Evolutionary conservation across 2,329 filamentous ascomycete species (phyloP).

Genomic region (Aspergillus brunneoviolaceus): DNA sequence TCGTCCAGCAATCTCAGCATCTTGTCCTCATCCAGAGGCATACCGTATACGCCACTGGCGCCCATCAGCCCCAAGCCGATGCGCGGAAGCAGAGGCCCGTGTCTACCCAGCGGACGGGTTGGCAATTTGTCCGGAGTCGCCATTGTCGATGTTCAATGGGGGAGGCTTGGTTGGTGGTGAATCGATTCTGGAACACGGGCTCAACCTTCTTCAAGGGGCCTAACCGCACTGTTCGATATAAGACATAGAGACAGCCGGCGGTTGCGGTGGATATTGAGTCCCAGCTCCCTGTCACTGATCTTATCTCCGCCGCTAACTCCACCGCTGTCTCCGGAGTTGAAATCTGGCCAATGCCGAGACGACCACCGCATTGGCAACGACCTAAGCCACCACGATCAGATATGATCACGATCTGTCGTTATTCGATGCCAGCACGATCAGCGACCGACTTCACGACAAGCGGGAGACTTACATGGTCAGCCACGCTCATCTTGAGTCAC

Average conservation of each 20-base stretch:
- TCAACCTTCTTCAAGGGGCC: neutral
- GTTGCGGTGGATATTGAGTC: neutral
- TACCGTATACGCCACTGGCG: slow-evolving; percentile 31
- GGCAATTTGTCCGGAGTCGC: slow-evolving; percentile 13
- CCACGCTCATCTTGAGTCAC: neutral
- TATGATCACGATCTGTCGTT: neutral
- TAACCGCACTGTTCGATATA: neutral
- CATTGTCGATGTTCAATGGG: neutral
- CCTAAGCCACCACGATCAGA: too few relatives aligned
- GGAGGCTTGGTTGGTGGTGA: neutral
- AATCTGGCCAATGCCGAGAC: neutral
- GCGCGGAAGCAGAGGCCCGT: slow-evolving; percentile 29
- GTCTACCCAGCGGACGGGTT: slow-evolving; percentile 26
- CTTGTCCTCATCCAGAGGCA: slow-evolving; percentile 40
- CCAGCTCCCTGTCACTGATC: neutral
- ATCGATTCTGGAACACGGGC: neutral
- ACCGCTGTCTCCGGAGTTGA: neutral
- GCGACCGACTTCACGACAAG: neutral
- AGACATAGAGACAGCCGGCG: neutral
- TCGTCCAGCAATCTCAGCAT: slow-evolving; percentile 47
- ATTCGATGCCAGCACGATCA: neutral
- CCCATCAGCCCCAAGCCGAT: slow-evolving; percentile 33
- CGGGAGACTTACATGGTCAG: neutral
- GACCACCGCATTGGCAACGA: neutral
- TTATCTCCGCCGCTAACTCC: slow-evolving; percentile 7